Evolutionary conservation across 2,329 filamentous ascomycete species (phyloP), one percentile per base, ranked within the genome.

Genomic region (Paecilomyces dactylethromorphus): DNA sequence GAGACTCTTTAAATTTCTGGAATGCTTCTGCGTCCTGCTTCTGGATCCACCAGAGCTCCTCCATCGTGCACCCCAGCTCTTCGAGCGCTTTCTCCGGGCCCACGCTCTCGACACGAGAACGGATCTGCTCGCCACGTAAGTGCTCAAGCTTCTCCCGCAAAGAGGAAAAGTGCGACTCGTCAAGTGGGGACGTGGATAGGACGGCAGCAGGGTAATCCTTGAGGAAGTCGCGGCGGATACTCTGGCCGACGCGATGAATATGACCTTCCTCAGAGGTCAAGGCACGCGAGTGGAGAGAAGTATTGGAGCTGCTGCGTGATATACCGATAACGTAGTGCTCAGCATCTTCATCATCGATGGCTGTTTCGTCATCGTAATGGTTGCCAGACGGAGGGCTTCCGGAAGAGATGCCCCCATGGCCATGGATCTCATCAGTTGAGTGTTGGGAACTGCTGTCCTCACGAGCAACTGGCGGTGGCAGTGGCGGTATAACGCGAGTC

Each of bases 211-310:
- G 58, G 35, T 74, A 68, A 56, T 79, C 76, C 2, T 79, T 76
- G 51, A 89, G 75, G 39, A 89, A 80, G 59, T 87, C 84, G 50
- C 86, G 84, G 21, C 86, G 84, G 52, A 90, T 78, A 62, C 83
- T 81, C 66, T 89, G 86, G 31, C 87, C 85, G 39, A 90, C 81
- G 26, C 87, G 84, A 67, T 89, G 87, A 64, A 90, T 82, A 32
- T 84, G 84, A 32, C 87, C 87, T 81, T 90, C 87, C 75, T 90
- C 87, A 53, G 85, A 81, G 0, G 82, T 82, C 60, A 88, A 82
- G 22, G 84, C 84, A 55, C 84, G 84, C 3, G 84, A 83, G 52
- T 87, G 85, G 10, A 90, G 79, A 1, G 84, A 87, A n/a, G 88
- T 86, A 64, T 89, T 86, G 1, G 84, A 87, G 64, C 82, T 83